Base-by-base conservation (phyloP, 2,329 filamentous ascomycete species). In the Chrysosporium keratinophilum region DNA sequence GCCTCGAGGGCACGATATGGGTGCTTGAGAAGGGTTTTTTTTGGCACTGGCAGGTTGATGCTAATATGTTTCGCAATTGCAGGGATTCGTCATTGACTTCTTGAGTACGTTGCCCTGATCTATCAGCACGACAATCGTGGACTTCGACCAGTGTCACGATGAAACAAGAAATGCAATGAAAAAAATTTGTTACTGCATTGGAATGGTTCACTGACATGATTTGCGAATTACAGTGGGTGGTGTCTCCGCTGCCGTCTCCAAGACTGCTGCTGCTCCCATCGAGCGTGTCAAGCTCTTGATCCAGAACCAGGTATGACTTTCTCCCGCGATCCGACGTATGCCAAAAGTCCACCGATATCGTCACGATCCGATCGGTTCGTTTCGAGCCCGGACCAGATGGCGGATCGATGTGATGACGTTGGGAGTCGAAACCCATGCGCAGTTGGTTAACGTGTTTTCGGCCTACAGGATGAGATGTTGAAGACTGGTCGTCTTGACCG, bases 201-300 rank as follows among this genome's bases (percentile, higher is more conserved):
- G n/a, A 10, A 28, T 15, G 17, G 42, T 51, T 45, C n/a, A 42
- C 55, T 57, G 42, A 57, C 55, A 46, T 23, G 31, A 15, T 17
- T 51, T 34, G 33, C 19, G 11, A 12, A 69, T 63, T 67, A 71
- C 67, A 95, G 89, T 98, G 93, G 93, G 93, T 86, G 93, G 93
- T 96, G 86, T 98, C 68, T 96, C 93, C 73, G 93, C 93, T 77
- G 93, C 93, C 77, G 90, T 98, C 85, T 98, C 93, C 75, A 98
- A 98, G 89, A 98, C 93, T 67, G 93, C 93, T 72, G 93, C 93
- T 74, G 93, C 93, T 79, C 93, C 93, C 78, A 98, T 98, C 70
- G 93, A 98, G 90, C 93, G 93, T 89, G 86, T 98, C 80, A 98
- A 98, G 90, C 93, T 98, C 74, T 88, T 98, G 73, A 94, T 98